A percentile compares a stretch with the other conserved stretches of the same genome.
Evolutionary conservation across 169 alveolate species (phyloP).

Genomic region (Cryptosporidium tyzzeri): DNA sequence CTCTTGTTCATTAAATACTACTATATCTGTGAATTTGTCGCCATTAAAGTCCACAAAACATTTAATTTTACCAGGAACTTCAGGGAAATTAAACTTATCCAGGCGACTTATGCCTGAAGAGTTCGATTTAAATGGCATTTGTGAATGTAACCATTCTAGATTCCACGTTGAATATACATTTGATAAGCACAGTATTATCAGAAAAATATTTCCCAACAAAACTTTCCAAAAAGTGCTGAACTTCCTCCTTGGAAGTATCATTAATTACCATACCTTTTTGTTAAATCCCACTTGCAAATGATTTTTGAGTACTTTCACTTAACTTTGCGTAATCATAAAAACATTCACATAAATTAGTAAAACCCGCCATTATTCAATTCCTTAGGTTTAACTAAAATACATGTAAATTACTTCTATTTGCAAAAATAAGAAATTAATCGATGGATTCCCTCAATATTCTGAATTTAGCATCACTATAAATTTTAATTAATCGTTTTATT

Average conservation of each 20-base stretch:
- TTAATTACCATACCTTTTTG: not conserved
- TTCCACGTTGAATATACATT: conserved; percentile 40
- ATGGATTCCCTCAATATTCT: not conserved
- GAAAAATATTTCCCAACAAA: conserved; percentile 19
- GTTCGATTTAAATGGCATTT: conserved; percentile 23
- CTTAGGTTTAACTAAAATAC: not conserved
- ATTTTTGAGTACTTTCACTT: not conserved
- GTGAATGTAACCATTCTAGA: conserved; percentile 48
- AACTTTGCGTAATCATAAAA: not conserved
- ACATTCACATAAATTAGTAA: not conserved
- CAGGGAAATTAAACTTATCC: conserved; percentile 4
- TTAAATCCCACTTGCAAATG: not conserved
- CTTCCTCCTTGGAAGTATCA: conserved; percentile 11
- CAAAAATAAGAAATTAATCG: not conserved
- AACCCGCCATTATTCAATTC: not conserved
- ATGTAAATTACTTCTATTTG: not conserved
- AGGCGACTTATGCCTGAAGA: not conserved
- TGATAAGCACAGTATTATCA: conserved; percentile 1
- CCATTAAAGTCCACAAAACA: conserved; percentile 57
- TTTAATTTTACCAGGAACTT: conserved; percentile 33
- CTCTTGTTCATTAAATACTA: conserved; percentile 12
- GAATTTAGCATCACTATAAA: not conserved
- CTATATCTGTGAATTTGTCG: conserved; percentile 44
- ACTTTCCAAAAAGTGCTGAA: conserved; percentile 13
- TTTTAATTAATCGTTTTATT: no score